phyloP scores from a whole-genome alignment of 345 rosid genomes.

The Bruguiera sexangula region DNA sequence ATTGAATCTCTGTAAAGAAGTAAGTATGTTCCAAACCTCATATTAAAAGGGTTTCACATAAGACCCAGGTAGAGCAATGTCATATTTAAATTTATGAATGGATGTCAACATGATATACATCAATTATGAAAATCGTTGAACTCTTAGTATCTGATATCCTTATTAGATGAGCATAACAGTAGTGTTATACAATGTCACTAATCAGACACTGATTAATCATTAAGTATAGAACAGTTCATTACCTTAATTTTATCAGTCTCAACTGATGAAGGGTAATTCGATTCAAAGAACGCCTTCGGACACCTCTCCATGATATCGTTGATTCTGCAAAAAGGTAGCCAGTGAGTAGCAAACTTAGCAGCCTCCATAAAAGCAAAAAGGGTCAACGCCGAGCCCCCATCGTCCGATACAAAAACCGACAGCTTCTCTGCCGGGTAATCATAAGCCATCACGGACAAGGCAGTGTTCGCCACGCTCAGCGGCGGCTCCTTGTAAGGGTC shows the following conservation, averaged over 20 bases:
- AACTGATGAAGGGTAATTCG: conserved; percentile 14
- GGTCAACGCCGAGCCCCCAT: conserved; percentile 71
- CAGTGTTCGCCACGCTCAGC: conserved; percentile 59
- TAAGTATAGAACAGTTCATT: background rate
- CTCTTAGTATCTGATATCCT: background rate
- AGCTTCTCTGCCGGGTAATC: conserved; percentile 69
- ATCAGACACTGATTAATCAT: background rate
- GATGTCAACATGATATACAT: no score
- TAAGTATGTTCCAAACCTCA: no score
- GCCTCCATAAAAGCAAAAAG: conserved; percentile 77
- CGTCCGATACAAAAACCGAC: conserved; percentile 75
- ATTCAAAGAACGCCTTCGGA: conserved; percentile 54
- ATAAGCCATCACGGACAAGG: conserved; percentile 70
- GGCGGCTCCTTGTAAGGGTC: conserved; percentile 94
- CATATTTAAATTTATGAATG: no score
- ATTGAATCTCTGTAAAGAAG: no score
- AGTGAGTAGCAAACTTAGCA: conserved; percentile 56
- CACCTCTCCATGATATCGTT: conserved; percentile 42
- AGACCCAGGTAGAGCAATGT: no score
- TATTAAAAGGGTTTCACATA: no score
- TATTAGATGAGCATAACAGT: background rate
- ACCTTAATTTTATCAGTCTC: conserved; percentile 56
- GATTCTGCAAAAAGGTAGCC: conserved; percentile 68
- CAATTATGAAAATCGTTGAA: no score
- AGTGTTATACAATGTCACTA: background rate